Conservation (phyloP, 345 rosid species). For the Microthlaspi erraticum region DNA sequence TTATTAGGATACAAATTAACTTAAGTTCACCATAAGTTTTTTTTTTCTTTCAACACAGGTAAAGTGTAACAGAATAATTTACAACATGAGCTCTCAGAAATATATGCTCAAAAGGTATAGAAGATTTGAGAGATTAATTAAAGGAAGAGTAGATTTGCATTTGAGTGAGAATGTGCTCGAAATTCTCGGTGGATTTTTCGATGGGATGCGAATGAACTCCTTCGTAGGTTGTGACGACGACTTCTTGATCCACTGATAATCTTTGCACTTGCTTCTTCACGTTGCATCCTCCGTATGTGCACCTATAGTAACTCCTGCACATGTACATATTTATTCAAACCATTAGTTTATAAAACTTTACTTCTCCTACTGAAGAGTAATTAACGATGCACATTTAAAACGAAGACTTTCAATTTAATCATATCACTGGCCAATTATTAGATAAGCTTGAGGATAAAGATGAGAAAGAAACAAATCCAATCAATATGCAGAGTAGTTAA, state of each 20-base stretch:
- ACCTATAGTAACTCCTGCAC: conserved; percentile 89
- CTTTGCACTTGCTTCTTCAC: conserved; percentile 98
- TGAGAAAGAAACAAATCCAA: background rate
- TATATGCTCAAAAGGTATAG: conserved; percentile 8
- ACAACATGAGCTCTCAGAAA: conserved; percentile 22
- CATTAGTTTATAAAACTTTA: background rate
- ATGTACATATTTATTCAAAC: background rate
- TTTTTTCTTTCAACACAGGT: background rate
- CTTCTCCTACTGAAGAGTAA: background rate
- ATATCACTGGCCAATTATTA: background rate
- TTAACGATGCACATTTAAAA: background rate
- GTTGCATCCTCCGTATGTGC: conserved; percentile 83
- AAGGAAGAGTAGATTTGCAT: conserved; percentile 76
- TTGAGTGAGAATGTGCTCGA: conserved; percentile 86
- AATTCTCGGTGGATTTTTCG: conserved; percentile 74
- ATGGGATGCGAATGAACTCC: conserved; percentile 87
- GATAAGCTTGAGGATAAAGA: background rate
- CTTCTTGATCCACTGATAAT: conserved; percentile 78
- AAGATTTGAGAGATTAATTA: conserved; percentile 31
- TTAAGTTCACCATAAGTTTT: background rate
- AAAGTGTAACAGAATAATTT: conserved; percentile 20
- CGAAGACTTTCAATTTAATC: background rate
- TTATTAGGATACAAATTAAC: conserved; percentile 25
- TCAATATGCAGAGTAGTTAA: background rate
- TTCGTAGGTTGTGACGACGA: conserved; percentile 92